These are phyloP conservation scores for Linnemannia hyalina DNA, from an alignment of 192 early-diverging fungal genomes.

Conservation along the genomic window DNA sequence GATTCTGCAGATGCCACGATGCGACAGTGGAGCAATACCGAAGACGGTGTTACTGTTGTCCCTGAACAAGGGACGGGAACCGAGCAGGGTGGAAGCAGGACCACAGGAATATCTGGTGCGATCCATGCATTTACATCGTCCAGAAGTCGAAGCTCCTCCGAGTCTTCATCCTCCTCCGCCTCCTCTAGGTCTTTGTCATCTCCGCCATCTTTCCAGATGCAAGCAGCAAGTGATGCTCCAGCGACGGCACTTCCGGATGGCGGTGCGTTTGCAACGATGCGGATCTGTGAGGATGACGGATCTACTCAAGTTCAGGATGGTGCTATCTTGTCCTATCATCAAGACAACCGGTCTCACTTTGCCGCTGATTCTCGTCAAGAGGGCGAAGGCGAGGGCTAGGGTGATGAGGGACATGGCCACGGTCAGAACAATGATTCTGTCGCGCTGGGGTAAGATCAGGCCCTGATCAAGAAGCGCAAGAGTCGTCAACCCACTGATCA, in stretches of 20 bases:
- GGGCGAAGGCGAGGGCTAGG: background rate
- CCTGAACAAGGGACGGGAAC: too few relatives aligned
- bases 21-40: background rate
- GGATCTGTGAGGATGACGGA: background rate
- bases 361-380: background rate
- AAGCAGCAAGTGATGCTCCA: background rate
- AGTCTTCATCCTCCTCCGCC: background rate
- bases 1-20: background rate
- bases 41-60: background rate
- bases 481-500: background rate
- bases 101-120: background rate
- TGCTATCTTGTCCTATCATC: background rate
- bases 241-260: background rate
- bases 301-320: background rate
- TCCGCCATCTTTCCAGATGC: background rate
- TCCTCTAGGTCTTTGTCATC: background rate
- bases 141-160: background rate
- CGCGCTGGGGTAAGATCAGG: background rate
- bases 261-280: background rate
- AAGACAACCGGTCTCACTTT: background rate
- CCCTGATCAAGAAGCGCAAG: background rate
- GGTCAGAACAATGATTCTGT: background rate
- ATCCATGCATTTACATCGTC: background rate
- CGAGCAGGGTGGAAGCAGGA: too few relatives aligned
- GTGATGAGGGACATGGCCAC: background rate